phyloP scores from a whole-genome alignment of 768 basidiomycete genomes.

The Boletus edulis region DNA sequence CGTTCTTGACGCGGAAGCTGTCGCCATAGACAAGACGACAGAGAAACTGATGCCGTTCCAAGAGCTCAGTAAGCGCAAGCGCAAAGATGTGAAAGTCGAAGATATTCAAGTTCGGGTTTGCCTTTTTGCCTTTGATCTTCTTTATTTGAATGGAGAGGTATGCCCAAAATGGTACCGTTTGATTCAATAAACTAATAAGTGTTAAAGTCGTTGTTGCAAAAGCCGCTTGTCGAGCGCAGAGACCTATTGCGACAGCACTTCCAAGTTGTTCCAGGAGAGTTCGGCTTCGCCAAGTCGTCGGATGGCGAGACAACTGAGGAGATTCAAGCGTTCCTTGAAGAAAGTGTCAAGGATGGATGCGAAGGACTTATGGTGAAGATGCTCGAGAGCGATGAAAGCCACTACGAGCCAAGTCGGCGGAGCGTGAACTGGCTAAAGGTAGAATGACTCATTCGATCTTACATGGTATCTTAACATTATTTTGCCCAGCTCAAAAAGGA shows the following conservation, averaged over 20 bases:
- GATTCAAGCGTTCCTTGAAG: conserved; percentile 92
- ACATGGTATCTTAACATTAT: background rate
- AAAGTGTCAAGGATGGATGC: conserved; percentile 96
- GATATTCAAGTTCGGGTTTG: conserved; percentile 97
- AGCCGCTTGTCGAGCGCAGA: conserved; percentile 72
- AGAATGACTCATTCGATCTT: conserved; percentile 1
- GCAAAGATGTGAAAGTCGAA: conserved; percentile 97
- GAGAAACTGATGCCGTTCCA: conserved; percentile 96
- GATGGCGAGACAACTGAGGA: conserved; percentile 90
- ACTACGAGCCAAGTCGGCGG: conserved; percentile 92
- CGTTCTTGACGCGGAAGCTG: conserved; percentile 95
- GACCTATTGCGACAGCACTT: conserved; percentile 79
- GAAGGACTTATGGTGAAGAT: conserved; percentile 99
- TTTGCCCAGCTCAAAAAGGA: conserved; percentile 89
- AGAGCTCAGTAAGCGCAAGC: conserved; percentile 89
- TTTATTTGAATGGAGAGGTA: conserved; percentile 97
- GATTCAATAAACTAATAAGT: background rate
- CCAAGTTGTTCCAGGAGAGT: conserved; percentile 80
- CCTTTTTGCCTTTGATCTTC: conserved; percentile 91
- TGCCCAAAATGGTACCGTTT: background rate
- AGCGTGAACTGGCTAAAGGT: conserved; percentile 99
- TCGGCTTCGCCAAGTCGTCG: conserved; percentile 88
- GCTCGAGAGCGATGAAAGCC: conserved; percentile 88
- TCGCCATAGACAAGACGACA: conserved; percentile 85
- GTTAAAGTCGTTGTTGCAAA: conserved; percentile 76